Evolutionary conservation across 495 filamentous ascomycete genomes (phyloP), one percentile per base, ranked within the genome.

Genomic region (Rusavskia elegans): DNA sequence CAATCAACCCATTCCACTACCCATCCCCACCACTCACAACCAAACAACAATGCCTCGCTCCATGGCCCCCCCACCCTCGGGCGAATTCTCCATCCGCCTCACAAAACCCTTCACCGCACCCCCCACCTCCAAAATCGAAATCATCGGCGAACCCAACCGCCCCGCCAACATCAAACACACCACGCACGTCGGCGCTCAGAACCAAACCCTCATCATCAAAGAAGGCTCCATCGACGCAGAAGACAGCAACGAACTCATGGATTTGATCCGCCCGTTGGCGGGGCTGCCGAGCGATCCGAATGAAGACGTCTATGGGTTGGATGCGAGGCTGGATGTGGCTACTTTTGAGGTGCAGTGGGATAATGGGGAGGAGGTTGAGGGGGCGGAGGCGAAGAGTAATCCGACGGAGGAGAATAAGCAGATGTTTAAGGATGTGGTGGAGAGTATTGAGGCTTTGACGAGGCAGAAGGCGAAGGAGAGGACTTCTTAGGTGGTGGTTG

Each of bases 281-380:
- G 54, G 54, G 2, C 37, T 56, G 19, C 54, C 54, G 6, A 49
- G 29, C 11, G 42, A 56, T 32, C 42, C 54, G 5, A 19, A 40
- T 39, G n/a, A 49, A 38, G 54, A 56, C 36, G 30, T 53, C 32
- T 56, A 56, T 37, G 54, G 54, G 13, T 45, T 50, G n/a, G 54
- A 56, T 36, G 53, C 42, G 14, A 39, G 54, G 11, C 38, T 56
- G 13, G 49, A 40, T 29, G 10, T 56, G 11, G 32, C 50, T 5
- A 53, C 50, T 0, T 53, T 56, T 11, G 44, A 56, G 54, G 50
- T 56, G 21, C 54, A 56, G 45, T 56, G 54, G 54, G 50, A 53
- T 37, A 56, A 56, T 27, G 54, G 50, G n/a, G 54, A 56, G 50
- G 54, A 53, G 11, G 36, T 36, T 3, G 54, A 53, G 36, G 54